phyloP scores from a whole-genome alignment of 306 rosid species.

The Heteromeles arbutifolia region DNA sequence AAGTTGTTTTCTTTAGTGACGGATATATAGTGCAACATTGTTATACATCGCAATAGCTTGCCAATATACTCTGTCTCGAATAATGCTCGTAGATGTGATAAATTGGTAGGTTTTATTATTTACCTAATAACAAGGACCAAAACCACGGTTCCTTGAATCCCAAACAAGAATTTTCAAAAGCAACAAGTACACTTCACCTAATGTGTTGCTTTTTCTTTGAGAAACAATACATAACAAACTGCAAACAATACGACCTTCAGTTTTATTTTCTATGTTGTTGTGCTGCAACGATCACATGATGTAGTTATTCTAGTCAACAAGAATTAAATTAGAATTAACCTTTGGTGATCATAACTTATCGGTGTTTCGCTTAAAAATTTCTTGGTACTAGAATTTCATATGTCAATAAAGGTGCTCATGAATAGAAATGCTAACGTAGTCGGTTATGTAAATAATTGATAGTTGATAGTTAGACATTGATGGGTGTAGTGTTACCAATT shows the following conservation, averaged over 20 bases:
- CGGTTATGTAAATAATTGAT: not conserved
- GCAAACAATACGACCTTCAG: slow-evolving; percentile 11
- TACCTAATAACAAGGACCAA: slow-evolving; percentile 21
- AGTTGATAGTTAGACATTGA: not conserved
- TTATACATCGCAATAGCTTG: not conserved
- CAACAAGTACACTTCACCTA: slow-evolving; percentile 67
- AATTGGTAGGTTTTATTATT: slow-evolving; percentile 9
- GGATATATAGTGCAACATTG: not conserved
- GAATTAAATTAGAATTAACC: no score
- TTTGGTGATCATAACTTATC: not conserved
- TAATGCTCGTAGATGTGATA: slow-evolving; percentile 6
- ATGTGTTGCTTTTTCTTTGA: slow-evolving; percentile 36
- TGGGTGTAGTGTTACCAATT: not conserved
- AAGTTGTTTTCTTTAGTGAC: not conserved
- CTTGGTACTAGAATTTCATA: not conserved
- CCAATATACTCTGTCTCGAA: slow-evolving; percentile 23
- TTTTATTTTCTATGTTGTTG: slow-evolving; percentile 26
- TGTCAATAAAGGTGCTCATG: not conserved
- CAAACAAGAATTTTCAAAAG: slow-evolving; percentile 44
- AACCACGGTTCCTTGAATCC: slow-evolving; percentile 32
- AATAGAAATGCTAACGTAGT: not conserved
- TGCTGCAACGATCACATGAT: slow-evolving; percentile 22
- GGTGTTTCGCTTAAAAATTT: not conserved
- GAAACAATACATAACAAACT: slow-evolving; percentile 26
- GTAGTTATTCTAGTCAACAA: not conserved